Percentiles rank a stretch among this genome's conserved stretches.
phyloP scores from a whole-genome alignment of 192 early-diverging fungal species.

The Piromyces finnis region DNA sequence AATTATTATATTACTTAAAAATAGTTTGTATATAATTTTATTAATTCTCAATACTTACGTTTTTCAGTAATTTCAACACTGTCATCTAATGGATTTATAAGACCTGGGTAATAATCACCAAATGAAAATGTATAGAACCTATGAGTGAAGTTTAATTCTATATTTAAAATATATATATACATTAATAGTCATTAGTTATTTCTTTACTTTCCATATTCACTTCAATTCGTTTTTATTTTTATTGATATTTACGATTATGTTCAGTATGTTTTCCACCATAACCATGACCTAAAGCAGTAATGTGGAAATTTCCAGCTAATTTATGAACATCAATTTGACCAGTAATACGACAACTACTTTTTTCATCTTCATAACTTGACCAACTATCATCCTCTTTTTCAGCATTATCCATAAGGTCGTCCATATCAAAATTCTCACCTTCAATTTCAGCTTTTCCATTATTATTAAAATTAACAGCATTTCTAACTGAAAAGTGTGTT shows the following conservation, averaged over 20 bases:
- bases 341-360: constrained; percentile 50
- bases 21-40: too few relatives aligned
- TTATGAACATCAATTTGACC: constrained; percentile 63
- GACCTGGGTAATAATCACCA: constrained; percentile 61
- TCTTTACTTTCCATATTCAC: too few relatives aligned
- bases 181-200: too few relatives aligned
- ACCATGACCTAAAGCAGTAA: constrained; percentile 79
- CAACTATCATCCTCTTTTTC: background rate
- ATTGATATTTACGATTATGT: constrained; percentile 31
- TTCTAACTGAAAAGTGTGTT: background rate
- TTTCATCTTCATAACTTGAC: constrained; percentile 8
- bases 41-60: too few relatives aligned
- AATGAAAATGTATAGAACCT: constrained; percentile 82
- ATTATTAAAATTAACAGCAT: background rate
- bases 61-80: constrained; percentile 44
- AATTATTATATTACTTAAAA: too few relatives aligned
- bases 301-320: constrained; percentile 72
- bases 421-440: constrained; percentile 4
- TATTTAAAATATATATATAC: background rate
- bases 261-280: constrained; percentile 50
- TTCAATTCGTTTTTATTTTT: too few relatives aligned
- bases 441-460: background rate
- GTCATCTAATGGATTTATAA: constrained; percentile 75
- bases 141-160: constrained; percentile 87
- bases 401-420: constrained; percentile 16